Conservation (phyloP, 1,139 yeast genomes). For the Blastobotrys proliferans region DNA sequence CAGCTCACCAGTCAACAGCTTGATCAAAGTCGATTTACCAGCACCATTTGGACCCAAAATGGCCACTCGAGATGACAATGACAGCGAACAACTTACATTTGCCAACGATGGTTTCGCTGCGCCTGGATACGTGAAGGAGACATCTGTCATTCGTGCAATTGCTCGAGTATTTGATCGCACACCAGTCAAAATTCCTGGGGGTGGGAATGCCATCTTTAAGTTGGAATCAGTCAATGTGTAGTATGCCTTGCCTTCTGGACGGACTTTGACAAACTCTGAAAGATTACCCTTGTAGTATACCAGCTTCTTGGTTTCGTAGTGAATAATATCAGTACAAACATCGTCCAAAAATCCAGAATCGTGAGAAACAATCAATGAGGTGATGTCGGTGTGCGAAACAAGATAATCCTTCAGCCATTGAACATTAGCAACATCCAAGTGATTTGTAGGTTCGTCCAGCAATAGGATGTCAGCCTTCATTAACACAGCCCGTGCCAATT, state of each 20-base stretch:
- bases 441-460: conserved; percentile 98
- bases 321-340: conserved; percentile 95
- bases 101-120: conserved; percentile 76
- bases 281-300: conserved; percentile 95
- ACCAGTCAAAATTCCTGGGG: conserved; percentile 95
- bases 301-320: conserved; percentile 91
- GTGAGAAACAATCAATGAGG: conserved; percentile 94
- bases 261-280: conserved; percentile 83
- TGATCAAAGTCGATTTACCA: conserved; percentile 94
- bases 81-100: conserved; percentile 80
- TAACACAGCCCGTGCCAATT: conserved; percentile 96
- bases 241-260: conserved; percentile 95
- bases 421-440: conserved; percentile 90
- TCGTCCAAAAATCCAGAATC: conserved; percentile 95
- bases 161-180: conserved; percentile 94
- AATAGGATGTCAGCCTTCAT: conserved; percentile 94
- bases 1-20: conserved; percentile 86
- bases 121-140: conserved; percentile 87
- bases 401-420: conserved; percentile 91
- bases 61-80: conserved; percentile 93
- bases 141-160: conserved; percentile 85
- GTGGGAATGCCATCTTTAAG: conserved; percentile 97
- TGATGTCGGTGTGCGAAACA: conserved; percentile 70
- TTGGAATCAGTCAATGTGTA: conserved; percentile 92
- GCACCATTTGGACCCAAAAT: conserved; percentile 98